Evolutionary conservation across 2,329 filamentous ascomycete genomes (phyloP), one percentile per base, ranked within the genome.

Genomic region (Berkeleyomyces basicola): DNA sequence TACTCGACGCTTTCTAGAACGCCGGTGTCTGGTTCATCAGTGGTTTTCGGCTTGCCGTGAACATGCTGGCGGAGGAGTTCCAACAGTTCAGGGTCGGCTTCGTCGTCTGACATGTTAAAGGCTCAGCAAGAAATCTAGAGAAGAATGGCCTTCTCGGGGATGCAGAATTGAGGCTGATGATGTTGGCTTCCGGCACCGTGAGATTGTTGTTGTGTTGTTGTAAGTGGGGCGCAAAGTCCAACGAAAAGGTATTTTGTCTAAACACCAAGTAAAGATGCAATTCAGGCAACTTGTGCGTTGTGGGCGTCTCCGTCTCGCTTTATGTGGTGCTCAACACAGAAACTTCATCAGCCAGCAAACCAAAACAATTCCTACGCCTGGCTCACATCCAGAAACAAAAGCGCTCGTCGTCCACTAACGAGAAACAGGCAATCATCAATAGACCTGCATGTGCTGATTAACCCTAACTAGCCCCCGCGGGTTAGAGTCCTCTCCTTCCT

Each of bases 51-150:
- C 63, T 81, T 80, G 61, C 83, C 82, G 61, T 86, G 74, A 53
- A 95, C 79, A 66, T 90, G 88, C 72, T 93, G 84, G 61, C 90
- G 86, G 11, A 97, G 81, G 23, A 96, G 84, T 67, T 85, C 90
- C 23, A 96, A 79, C 55, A 97, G 83, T 74, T 96, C 91, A 47
- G 82, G 86, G 70, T 96, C 92, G 58, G 86, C 85, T 73, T 96
- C 92, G 73, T 95, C 89, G 76, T 96, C 90, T 57, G 89, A 95
- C 88, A 95, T 95, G 68, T 58, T 76, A 66, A 58, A 4, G 10
- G 53, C 2, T 16, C 14, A 39, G 16, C 1, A 6, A 37, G 44
- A 44, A 3, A 33, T 7, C 4, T 11, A 53, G 46, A 33, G 31
- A 53, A 23, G 33, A 7, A 37, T 55, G 33, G 39, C 14, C 11